Conservation (phyloP, 2,329 filamentous ascomycete genomes). For the Ophiostoma montium region DNA sequence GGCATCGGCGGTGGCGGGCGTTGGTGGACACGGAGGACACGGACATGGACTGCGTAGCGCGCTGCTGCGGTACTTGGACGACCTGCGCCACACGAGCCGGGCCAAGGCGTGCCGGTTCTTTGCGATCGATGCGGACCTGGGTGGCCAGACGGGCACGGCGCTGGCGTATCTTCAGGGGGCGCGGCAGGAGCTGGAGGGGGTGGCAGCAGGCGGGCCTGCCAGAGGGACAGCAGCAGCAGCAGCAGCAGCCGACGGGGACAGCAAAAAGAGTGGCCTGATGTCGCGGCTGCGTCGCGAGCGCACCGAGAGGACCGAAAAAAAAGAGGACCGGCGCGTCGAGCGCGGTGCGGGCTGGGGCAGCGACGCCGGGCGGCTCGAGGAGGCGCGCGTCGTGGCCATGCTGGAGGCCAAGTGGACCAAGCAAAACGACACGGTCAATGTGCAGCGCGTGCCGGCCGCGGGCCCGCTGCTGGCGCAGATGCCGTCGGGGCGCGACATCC, state of each 20-base stretch:
- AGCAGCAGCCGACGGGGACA: constrained; percentile 22
- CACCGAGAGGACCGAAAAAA: constrained; percentile 60
- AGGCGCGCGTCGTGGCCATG: constrained; percentile 74
- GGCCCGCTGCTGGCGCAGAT: constrained; percentile 62
- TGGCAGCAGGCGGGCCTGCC: constrained; percentile 20
- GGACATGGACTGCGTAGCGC: constrained; percentile 45
- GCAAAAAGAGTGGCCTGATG: background rate
- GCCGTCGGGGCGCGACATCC: constrained; percentile 80
- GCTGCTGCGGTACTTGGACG: constrained; percentile 59
- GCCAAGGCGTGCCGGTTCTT: constrained; percentile 85
- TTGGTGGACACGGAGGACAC: no score
- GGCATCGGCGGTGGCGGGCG: constrained; percentile 39
- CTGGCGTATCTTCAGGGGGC: constrained; percentile 79
- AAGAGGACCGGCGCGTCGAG: constrained; percentile 64
- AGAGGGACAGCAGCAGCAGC: background rate
- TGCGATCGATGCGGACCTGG: constrained; percentile 74
- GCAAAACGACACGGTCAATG: constrained; percentile 86
- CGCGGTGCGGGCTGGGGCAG: constrained; percentile 61
- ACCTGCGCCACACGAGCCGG: constrained; percentile 58
- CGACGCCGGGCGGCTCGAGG: constrained; percentile 75
- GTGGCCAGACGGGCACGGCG: constrained; percentile 66
- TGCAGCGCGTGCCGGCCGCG: constrained; percentile 59
- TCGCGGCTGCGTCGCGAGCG: constrained; percentile 31
- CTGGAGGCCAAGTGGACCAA: constrained; percentile 80
- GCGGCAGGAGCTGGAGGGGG: constrained; percentile 57